Evolutionary conservation across 2,329 filamentous ascomycete genomes (phyloP).

Genomic region (Xylariaceae sp.): DNA sequence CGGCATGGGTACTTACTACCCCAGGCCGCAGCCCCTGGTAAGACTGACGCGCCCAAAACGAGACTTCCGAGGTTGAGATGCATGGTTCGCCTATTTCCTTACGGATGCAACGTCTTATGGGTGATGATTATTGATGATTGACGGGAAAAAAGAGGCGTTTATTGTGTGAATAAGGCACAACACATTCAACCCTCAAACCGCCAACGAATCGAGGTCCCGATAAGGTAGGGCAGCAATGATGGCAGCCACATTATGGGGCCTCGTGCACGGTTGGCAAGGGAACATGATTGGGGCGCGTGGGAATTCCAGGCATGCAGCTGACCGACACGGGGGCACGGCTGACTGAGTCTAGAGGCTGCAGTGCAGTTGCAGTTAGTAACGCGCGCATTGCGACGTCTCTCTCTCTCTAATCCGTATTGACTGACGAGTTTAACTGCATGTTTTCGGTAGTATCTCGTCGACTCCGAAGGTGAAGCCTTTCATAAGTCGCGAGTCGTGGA

Average conservation of each 20-base stretch:
- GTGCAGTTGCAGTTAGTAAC: no score
- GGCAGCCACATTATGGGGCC: slow-evolving; percentile 13
- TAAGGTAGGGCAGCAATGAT: neutral
- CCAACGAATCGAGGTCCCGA: no score
- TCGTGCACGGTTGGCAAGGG: slow-evolving; percentile 21
- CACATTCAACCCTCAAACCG: neutral
- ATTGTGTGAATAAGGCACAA: neutral
- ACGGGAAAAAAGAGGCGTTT: neutral
- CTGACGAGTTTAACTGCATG: no score
- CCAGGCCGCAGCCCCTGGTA: slow-evolving; percentile 37
- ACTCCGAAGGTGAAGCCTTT: no score
- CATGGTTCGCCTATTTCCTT: slow-evolving; percentile 26
- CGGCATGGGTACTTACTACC: slow-evolving; percentile 34
- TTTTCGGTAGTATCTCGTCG: no score
- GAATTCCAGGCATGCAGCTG: slow-evolving; percentile 3
- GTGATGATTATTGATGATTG: neutral
- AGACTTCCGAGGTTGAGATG: slow-evolving; percentile 26
- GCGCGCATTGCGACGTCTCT: no score
- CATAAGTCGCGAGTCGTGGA: no score
- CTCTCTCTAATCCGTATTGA: no score
- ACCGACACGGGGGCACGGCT: neutral
- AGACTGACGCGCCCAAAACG: slow-evolving; percentile 28
- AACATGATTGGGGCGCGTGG: slow-evolving; percentile 20
- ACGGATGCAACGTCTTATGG: no score
- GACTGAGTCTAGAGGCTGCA: no score